A percentile compares a stretch with the other conserved stretches of the same genome.
Conservation (phyloP, 768 basidiomycete genomes). For the Boletus eberwhitei region DNA sequence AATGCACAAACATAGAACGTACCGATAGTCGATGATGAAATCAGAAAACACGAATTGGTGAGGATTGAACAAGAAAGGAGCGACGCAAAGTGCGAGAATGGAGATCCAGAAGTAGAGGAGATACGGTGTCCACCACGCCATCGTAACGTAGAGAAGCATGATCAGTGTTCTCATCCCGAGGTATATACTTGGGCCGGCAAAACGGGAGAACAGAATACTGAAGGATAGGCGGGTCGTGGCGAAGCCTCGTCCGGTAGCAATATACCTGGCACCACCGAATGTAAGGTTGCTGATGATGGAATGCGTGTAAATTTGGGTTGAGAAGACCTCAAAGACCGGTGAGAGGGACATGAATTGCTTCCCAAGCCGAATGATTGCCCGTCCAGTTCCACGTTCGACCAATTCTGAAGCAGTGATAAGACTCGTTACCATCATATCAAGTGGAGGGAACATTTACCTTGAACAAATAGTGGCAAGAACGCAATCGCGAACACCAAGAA, state of each 20-base stretch:
- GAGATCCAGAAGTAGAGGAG: constrained; percentile 98
- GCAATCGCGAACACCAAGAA: constrained; percentile 98
- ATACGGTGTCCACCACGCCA: constrained; percentile 89
- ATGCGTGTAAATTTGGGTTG: constrained; percentile 97
- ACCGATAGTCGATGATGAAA: constrained; percentile 95
- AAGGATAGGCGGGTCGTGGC: constrained; percentile 95
- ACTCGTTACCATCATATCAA: constrained; percentile 13
- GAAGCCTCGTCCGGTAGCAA: constrained; percentile 98
- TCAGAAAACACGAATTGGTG: constrained; percentile 98
- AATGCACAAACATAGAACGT: constrained; percentile 22
- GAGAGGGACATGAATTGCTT: constrained; percentile 96
- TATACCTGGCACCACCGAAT: constrained; percentile 97
- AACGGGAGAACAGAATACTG: constrained; percentile 94
- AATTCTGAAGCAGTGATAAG: constrained; percentile 56
- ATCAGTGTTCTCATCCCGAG: constrained; percentile 91
- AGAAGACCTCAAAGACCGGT: constrained; percentile 96
- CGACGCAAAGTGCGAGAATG: constrained; percentile 84
- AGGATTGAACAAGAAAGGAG: constrained; percentile 99
- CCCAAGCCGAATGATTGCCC: constrained; percentile 84
- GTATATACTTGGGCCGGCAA: constrained; percentile 98
- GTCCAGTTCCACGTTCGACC: constrained; percentile 90
- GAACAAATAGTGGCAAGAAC: constrained; percentile 91
- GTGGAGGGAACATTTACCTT: constrained; percentile 53
- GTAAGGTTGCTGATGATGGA: constrained; percentile 96
- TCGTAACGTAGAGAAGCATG: constrained; percentile 90